phyloP scores from a whole-genome alignment of 2,329 filamentous ascomycete species.

The Pseudocercospora vitis region DNA sequence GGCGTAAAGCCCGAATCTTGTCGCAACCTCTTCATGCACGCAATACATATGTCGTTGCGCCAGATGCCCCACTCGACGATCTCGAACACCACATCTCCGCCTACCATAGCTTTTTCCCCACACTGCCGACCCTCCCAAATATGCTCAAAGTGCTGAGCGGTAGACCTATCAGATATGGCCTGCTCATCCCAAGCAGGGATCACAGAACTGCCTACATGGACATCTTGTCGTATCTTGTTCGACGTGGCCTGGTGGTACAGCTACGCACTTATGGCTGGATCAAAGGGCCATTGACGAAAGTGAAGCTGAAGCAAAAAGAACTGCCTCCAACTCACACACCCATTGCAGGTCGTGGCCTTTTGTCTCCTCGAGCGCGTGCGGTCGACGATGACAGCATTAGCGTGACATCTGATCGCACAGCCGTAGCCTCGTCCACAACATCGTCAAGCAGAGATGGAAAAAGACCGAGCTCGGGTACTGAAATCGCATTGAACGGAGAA shows the following conservation, averaged over 20 bases:
- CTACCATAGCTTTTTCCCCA: constrained; percentile 78
- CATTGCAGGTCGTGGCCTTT: constrained; percentile 22
- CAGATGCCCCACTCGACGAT: constrained; percentile 76
- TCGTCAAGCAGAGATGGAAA: constrained; percentile 13
- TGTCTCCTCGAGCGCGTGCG: constrained; percentile 29
- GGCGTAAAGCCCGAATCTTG: constrained; percentile 88
- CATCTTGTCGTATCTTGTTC: constrained; percentile 90
- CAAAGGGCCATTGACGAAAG: constrained; percentile 58
- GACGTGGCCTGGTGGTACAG: constrained; percentile 90
- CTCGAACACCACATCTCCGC: constrained; percentile 67
- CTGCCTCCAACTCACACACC: constrained; percentile 12
- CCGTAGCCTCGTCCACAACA: constrained; percentile 20
- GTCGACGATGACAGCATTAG: constrained; percentile 32
- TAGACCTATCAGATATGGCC: constrained; percentile 77
- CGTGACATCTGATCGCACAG: constrained; percentile 31
- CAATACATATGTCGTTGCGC: constrained; percentile 88
- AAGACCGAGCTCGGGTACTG: constrained; percentile 17
- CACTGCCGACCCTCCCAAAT: constrained; percentile 77
- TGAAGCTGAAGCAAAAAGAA: background rate
- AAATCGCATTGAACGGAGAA: constrained; percentile 3
- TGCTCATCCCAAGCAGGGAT: constrained; percentile 80
- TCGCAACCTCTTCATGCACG: constrained; percentile 78
- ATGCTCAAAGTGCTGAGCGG: constrained; percentile 83
- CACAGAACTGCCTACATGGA: constrained; percentile 85
- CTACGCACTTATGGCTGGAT: constrained; percentile 90